A percentile compares a stretch with the other conserved stretches of the same genome.
phyloP scores from a whole-genome alignment of 2,329 filamentous ascomycete species.

The Verticillium longisporum region DNA sequence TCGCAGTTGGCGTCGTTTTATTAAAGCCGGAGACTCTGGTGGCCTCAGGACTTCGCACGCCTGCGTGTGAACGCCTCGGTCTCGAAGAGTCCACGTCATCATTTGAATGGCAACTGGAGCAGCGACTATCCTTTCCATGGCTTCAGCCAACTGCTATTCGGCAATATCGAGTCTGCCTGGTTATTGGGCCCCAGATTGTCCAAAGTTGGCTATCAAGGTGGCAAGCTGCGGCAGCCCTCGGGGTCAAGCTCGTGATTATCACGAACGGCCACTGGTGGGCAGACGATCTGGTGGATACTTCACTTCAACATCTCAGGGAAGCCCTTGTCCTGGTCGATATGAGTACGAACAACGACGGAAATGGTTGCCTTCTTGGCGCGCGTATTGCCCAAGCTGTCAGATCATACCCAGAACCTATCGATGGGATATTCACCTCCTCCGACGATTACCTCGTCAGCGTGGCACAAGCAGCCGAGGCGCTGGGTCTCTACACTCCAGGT shows the following conservation, averaged over 20 bases:
- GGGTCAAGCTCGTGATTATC: constrained; percentile 26
- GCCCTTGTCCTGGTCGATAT: constrained; percentile 23
- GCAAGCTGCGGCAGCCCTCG: constrained; percentile 20
- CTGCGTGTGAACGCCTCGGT: no score
- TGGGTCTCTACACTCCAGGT: constrained; percentile 24
- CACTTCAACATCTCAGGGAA: constrained; percentile 19
- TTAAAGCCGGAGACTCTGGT: no score
- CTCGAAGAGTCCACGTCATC: not conserved
- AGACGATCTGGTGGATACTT: constrained; percentile 3
- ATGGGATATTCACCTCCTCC: constrained; percentile 28
- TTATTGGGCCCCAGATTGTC: not conserved
- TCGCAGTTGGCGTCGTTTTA: not conserved
- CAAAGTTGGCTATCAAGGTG: not conserved
- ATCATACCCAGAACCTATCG: constrained; percentile 15
- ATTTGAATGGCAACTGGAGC: not conserved
- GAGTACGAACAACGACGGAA: constrained; percentile 12
- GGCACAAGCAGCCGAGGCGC: constrained; percentile 20
- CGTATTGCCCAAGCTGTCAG: constrained; percentile 21
- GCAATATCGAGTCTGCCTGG: not conserved
- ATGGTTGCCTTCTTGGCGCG: constrained; percentile 10
- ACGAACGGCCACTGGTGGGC: constrained; percentile 30
- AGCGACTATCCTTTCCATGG: not conserved
- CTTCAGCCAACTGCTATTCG: not conserved
- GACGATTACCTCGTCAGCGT: constrained; percentile 20
- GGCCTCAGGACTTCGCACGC: no score